phyloP scores from a whole-genome alignment of 352 stramenopile genomes.

The Peronospora destructor region DNA sequence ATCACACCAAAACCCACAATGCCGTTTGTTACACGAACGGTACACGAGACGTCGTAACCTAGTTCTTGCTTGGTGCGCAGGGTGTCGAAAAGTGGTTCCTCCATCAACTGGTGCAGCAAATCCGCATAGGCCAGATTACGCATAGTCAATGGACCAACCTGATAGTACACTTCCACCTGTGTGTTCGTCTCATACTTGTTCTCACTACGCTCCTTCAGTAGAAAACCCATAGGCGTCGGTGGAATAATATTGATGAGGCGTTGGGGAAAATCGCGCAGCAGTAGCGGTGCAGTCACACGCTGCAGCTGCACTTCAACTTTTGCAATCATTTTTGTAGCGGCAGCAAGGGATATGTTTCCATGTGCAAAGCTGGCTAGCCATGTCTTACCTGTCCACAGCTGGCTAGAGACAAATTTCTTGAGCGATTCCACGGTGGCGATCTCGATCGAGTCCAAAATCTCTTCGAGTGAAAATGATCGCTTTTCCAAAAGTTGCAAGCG shows the following conservation, averaged over 20 bases:
- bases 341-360: slow-evolving; percentile 49
- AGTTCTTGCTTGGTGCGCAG: slow-evolving; percentile 86
- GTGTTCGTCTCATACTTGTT: slow-evolving; percentile 78
- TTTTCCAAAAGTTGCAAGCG: slow-evolving; percentile 57
- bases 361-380: slow-evolving; percentile 62
- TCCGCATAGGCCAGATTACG: slow-evolving; percentile 64
- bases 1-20: slow-evolving; percentile 80
- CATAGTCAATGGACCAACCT: slow-evolving; percentile 69
- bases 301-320: slow-evolving; percentile 43
- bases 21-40: slow-evolving; percentile 68
- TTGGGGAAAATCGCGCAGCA: slow-evolving; percentile 27
- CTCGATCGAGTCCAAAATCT: slow-evolving; percentile 44
- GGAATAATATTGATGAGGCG: slow-evolving; percentile 59
- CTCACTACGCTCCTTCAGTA: slow-evolving; percentile 59
- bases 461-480: slow-evolving; percentile 36
- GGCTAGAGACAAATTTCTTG: slow-evolving; percentile 29
- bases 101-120: slow-evolving; percentile 84
- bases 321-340: slow-evolving; percentile 29
- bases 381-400: slow-evolving; percentile 44
- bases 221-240: slow-evolving; percentile 31
- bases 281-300: slow-evolving; percentile 26
- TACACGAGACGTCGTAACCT: slow-evolving; percentile 87
- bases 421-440: slow-evolving; percentile 33
- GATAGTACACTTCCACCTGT: slow-evolving; percentile 82
- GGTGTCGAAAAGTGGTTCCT: slow-evolving; percentile 84